Evolutionary conservation across 2,329 filamentous ascomycete genomes (phyloP).

Genomic region (Penicillium decumbens): DNA sequence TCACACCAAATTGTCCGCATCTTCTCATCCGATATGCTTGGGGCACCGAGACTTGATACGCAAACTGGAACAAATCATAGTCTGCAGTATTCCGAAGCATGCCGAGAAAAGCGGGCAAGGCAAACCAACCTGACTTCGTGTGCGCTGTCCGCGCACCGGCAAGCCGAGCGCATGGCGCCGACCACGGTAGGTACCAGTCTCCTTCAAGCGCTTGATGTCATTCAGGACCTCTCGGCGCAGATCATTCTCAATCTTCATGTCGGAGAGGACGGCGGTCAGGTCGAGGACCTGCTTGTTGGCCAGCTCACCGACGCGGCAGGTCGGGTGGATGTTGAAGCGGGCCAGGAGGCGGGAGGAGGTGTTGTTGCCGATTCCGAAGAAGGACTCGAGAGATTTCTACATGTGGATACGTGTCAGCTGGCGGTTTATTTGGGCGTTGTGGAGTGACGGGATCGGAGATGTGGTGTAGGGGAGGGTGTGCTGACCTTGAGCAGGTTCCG

Average conservation of each 20-base stretch:
- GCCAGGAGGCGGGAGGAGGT: conserved; percentile 73
- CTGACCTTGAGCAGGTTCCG: conserved; percentile 74
- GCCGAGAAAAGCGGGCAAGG: neutral
- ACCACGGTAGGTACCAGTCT: conserved; percentile 86
- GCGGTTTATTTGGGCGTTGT: conserved; percentile 1
- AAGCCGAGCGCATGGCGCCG: conserved; percentile 87
- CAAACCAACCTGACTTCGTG: conserved; percentile 63
- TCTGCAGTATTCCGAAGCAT: neutral
- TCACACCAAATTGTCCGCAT: no score
- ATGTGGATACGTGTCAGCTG: conserved; percentile 6
- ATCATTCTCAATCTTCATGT: conserved; percentile 93
- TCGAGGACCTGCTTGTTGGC: conserved; percentile 71
- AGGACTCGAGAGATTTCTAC: conserved; percentile 63
- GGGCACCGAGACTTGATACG: neutral
- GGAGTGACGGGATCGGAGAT: conserved; percentile 1
- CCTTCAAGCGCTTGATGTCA: conserved; percentile 78
- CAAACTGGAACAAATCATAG: neutral
- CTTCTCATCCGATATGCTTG: neutral
- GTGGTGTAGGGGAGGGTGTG: conserved; percentile 7
- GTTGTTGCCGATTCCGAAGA: conserved; percentile 77
- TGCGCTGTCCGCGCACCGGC: conserved; percentile 86
- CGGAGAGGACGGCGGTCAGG: conserved; percentile 77
- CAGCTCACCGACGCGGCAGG: conserved; percentile 70
- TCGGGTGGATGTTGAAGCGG: conserved; percentile 81
- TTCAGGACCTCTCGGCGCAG: conserved; percentile 70